These are phyloP conservation scores for Xylaria scruposa DNA, from an alignment of 495 filamentous ascomycete species.

Conservation along the genomic window DNA sequence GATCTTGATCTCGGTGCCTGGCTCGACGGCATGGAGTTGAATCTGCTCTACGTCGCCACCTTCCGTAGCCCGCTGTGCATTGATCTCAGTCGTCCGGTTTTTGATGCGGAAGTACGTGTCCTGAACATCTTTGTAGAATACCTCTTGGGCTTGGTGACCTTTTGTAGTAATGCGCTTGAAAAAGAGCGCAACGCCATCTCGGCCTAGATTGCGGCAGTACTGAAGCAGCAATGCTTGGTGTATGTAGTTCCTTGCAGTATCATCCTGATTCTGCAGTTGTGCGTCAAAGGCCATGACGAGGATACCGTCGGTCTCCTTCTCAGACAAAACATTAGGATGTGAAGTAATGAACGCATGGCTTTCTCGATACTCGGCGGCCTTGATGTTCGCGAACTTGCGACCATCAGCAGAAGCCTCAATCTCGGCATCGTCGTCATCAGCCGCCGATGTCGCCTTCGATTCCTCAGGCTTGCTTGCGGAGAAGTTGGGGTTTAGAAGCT, in stretches of 20 bases:
- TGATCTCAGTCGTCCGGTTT: conserved; percentile 77
- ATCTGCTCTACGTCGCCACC: conserved; percentile 88
- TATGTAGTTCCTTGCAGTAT: conserved; percentile 85
- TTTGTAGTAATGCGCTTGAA: conserved; percentile 95
- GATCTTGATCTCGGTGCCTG: conserved; percentile 92
- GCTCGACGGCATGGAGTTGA: conserved; percentile 94
- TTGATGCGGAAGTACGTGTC: conserved; percentile 84
- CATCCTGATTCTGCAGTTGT: conserved; percentile 74
- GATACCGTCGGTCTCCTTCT: conserved; percentile 90
- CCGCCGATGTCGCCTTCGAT: conserved; percentile 40
- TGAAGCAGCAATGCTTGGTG: conserved; percentile 92
- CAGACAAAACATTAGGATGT: conserved; percentile 78
- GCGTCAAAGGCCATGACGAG: conserved; percentile 90
- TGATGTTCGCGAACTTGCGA: conserved; percentile 79
- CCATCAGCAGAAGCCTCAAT: conserved; percentile 78
- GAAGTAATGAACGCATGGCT: conserved; percentile 75
- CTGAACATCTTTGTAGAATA: conserved; percentile 92
- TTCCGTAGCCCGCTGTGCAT: conserved; percentile 66
- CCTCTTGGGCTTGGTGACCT: conserved; percentile 86
- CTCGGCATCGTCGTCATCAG: conserved; percentile 65
- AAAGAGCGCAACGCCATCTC: conserved; percentile 89
- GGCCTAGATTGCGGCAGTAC: conserved; percentile 89
- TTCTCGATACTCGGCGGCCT: conserved; percentile 72
- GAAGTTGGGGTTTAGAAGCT: conserved; percentile 80
- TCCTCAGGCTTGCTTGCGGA: conserved; percentile 31